Base-by-base conservation (phyloP, 2,329 filamentous ascomycete species). In the Trichoderma gracile region DNA sequence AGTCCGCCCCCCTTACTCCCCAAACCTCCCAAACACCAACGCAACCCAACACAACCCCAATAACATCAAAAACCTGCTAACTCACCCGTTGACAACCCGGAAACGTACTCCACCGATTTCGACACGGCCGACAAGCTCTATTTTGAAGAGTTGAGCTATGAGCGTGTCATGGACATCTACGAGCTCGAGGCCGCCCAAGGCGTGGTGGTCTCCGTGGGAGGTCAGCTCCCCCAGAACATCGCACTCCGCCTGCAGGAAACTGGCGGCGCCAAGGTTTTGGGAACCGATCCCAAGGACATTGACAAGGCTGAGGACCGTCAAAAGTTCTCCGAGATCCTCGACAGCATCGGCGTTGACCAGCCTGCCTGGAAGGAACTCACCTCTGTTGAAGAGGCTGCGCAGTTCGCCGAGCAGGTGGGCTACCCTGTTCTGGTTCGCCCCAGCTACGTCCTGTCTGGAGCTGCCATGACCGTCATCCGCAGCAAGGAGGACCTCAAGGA, bases 151-250 rank as follows among this genome's bases (percentile, higher is more conserved):
- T 80, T 98, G 62, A 95, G 90, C 78, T 98, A 97, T 76, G 95
- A 98, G 81, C 89, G 94, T 74, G 94, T 98, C 10, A 96, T 98
- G 92, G 95, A 99, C 77, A 98, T 98, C 69, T 97, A 97, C 76
- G 95, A 98, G 78, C 85, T 98, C 17, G 95, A 98, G 78, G 82
- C 82, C 65, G 89, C 93, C 7, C 87, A 83, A 61, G 94, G 93
- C 71, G 92, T 98, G 27, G 93, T 98, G 4, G 94, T 98, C 8
- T 97, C 93, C 65, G 93, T 98, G 12, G 95, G 95, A 74, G 95
- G 95, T 49, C 95, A 99, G 79, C 86, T 98, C 66, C 93, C 95
- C 3, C 95, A 99, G 80, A 98, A 98, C 81, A 97, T 98, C 74
- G 95, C 95, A 4, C 88, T 98, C 54, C 90, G 92, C 70, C 86